phyloP scores from a whole-genome alignment of 352 stramenopile genomes.

The Globisporangium spinosum region DNA sequence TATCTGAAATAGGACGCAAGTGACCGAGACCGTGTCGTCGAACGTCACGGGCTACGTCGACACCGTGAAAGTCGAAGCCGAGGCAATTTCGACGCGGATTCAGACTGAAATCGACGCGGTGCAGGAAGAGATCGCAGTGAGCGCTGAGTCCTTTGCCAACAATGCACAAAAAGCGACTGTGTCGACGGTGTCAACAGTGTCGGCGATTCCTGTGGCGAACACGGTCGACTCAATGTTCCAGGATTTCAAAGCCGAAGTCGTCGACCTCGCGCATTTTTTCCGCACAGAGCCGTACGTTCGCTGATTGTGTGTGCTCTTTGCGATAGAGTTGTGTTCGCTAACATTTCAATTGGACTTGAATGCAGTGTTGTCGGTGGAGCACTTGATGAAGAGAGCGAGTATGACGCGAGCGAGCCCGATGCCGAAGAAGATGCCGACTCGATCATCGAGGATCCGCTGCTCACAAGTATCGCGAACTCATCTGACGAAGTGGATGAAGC shows the following conservation, averaged over 20 bases:
- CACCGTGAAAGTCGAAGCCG: slow-evolving; percentile 53
- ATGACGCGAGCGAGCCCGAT: background rate
- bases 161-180: slow-evolving; percentile 9
- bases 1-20: slow-evolving; percentile 34
- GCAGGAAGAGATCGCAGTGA: slow-evolving; percentile 24
- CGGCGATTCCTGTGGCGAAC: slow-evolving; percentile 1
- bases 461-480: background rate
- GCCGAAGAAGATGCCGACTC: slow-evolving; percentile 1
- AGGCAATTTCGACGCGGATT: slow-evolving; percentile 36
- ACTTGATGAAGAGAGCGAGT: slow-evolving; percentile 1
- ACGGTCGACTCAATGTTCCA: slow-evolving; percentile 18
- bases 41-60: slow-evolving; percentile 57
- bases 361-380: background rate
- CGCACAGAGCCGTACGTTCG: slow-evolving; percentile 2
- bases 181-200: background rate
- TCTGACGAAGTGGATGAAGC: background rate
- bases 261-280: slow-evolving; percentile 17
- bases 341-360: background rate
- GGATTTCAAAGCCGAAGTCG: slow-evolving; percentile 15
- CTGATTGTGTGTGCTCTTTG: background rate
- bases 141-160: slow-evolving; percentile 20
- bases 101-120: slow-evolving; percentile 47
- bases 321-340: background rate
- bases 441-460: slow-evolving; percentile 8
- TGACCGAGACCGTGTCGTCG: slow-evolving; percentile 47